Evolutionary conservation across 176 grass and related monocot species (phyloP), one percentile per base, ranked within the genome.

Genomic region (Rhipidocladum racemiflorum): DNA sequence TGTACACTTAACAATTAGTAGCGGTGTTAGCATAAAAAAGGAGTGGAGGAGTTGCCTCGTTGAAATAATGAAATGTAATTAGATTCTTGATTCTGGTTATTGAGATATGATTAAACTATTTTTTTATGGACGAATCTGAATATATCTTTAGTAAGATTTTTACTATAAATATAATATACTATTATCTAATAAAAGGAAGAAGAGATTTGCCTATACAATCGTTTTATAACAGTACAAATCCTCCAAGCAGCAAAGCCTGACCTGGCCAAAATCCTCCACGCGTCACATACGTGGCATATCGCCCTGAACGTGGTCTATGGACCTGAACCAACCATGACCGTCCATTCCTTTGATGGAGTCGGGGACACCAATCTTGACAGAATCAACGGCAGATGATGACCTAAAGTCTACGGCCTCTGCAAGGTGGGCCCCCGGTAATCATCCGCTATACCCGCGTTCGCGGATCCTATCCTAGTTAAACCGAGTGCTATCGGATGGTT

Each of bases 231-330:
- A n/a, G n/a, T n/a, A n/a, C 77, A 82, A 46, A 46, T 23, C n/a
- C 28, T 61, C 75, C 46, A 55, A 70, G 70, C 12, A 82, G 81
- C 46, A 21, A 76, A 56, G 57, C 72, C 83, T 85, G 83, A 86
- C 83, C 79, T 64, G 78, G 88, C 77, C 72, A 82, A 77, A 56
- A 16, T 32, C 63, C 2, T 85, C 83, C 71, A 70, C 71, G 64
- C 45, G 76, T 81, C 77, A 68, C 81, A 61, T 69, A 63, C 62
- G 14, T 15, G 2, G n/a, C 45, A 18, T 25, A 56, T 0, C 17
- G 15, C 56, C 46, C 11, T 77, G 43, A 27, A 40, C 72, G 1
- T 1, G 78, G 83, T 77, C 88, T 49, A 89, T 28, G 56, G 9
- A 36, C 81, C 21, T 0, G 13, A 38, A 0, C 14, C 2, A 27